Percentiles rank a stretch among this genome's conserved stretches.
Evolutionary conservation across 108 stramenopile species (phyloP).

Genomic region (Cyclotella cryptica): DNA sequence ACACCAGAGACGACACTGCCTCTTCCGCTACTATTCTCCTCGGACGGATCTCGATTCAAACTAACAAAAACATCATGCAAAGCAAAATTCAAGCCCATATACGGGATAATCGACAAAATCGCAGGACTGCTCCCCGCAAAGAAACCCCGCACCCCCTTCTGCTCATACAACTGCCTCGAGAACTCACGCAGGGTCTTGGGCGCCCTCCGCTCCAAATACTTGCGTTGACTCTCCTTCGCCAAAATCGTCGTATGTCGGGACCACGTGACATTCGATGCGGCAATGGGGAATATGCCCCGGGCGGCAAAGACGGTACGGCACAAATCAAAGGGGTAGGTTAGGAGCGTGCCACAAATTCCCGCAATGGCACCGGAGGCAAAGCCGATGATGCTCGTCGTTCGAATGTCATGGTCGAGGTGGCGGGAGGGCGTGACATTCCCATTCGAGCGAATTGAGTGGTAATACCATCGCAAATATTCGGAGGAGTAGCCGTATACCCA

Average conservation of each 20-base stretch:
- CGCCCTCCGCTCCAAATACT: conserved; percentile 44
- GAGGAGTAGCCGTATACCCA: conserved; percentile 67
- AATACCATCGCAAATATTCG: conserved; percentile 28
- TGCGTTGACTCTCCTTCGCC: conserved; percentile 24
- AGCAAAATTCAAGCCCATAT: conserved; percentile 94
- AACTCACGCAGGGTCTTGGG: conserved; percentile 73
- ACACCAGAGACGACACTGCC: conserved; percentile 49
- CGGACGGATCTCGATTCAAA: conserved; percentile 36
- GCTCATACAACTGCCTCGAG: conserved; percentile 60
- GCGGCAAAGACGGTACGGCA: conserved; percentile 92
- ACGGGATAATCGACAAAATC: conserved; percentile 85
- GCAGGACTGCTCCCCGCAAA: conserved; percentile 88
- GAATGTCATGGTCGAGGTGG: conserved; percentile 13
- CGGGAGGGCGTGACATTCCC: background rate
- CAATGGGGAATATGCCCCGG: conserved; percentile 59
- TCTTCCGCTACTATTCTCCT: conserved; percentile 13
- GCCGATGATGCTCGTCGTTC: conserved; percentile 30
- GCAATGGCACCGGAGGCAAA: conserved; percentile 86
- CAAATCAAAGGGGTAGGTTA: conserved; percentile 95
- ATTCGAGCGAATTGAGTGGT: background rate
- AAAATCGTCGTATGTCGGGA: conserved; percentile 30
- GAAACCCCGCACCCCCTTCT: conserved; percentile 78
- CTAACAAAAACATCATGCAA: conserved; percentile 80
- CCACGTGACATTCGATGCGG: conserved; percentile 55
- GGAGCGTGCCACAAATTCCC: conserved; percentile 80